Conservation (phyloP, 768 basidiomycete species). For the Mycena maculata region DNA sequence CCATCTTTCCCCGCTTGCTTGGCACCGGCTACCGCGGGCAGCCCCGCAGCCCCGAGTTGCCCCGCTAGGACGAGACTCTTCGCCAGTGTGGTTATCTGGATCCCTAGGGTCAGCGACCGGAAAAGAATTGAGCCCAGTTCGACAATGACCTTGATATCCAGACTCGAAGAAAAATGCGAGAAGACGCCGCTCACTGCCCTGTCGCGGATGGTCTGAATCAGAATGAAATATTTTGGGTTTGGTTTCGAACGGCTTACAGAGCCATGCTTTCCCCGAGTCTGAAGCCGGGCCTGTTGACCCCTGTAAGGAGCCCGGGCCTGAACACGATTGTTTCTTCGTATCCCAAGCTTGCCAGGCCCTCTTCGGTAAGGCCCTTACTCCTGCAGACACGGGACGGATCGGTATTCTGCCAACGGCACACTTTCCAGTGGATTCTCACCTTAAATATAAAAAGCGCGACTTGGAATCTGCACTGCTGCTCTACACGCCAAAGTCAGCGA, state of each 20-base stretch:
- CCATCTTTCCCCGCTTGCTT: conserved; percentile 52
- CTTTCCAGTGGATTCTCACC: conserved; percentile 42
- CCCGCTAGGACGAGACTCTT: conserved; percentile 68
- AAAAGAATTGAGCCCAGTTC: not conserved
- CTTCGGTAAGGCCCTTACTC: conserved; percentile 82
- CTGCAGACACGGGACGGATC: conserved; percentile 48
- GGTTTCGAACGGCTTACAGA: conserved; percentile 48
- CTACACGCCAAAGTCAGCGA: conserved; percentile 43
- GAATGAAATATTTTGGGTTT: not conserved
- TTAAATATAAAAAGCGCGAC: conserved; percentile 65
- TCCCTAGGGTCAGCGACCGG: conserved; percentile 5
- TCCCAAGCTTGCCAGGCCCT: conserved; percentile 71
- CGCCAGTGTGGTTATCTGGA: conserved; percentile 63
- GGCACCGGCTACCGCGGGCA: conserved; percentile 59
- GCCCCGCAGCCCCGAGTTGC: conserved; percentile 59
- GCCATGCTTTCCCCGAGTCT: conserved; percentile 55
- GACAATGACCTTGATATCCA: conserved; percentile 57
- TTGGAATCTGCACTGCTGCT: conserved; percentile 59
- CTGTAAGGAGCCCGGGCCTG: conserved; percentile 67
- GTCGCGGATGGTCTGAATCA: not conserved
- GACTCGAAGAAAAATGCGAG: conserved; percentile 50
- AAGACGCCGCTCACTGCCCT: conserved; percentile 53
- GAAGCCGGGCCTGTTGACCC: conserved; percentile 55
- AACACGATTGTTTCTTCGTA: conserved; percentile 80
- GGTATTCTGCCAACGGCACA: no score